These are phyloP conservation scores for Yueomyces sp. DNA, from an alignment of 1,139 yeast species.

Conservation along the genomic window DNA sequence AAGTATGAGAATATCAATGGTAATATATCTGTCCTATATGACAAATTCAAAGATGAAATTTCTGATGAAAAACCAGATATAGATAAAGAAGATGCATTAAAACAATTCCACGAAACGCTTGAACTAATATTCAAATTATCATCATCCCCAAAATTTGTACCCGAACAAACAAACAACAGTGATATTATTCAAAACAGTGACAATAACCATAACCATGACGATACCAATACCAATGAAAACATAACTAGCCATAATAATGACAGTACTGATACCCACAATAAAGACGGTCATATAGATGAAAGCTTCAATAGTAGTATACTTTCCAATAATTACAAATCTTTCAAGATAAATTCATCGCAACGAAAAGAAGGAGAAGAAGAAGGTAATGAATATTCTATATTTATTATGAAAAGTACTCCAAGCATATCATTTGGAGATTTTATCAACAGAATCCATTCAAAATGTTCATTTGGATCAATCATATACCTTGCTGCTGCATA, in stretches of 20 bases:
- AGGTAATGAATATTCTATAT: constrained; percentile 1
- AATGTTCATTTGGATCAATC: constrained; percentile 18
- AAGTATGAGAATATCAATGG: neutral
- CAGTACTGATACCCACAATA: neutral
- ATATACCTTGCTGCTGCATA: constrained; percentile 18
- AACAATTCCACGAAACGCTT: neutral
- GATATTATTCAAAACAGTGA: too few relatives aligned
- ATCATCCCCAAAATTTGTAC: too few relatives aligned
- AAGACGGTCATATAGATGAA: neutral
- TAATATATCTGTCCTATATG: neutral
- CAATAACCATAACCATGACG: too few relatives aligned
- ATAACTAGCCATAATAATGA: neutral
- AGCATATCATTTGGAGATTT: constrained; percentile 15
- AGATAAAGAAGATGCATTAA: neutral
- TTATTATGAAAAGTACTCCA: constrained; percentile 20
- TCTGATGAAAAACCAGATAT: neutral
- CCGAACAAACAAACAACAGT: too few relatives aligned
- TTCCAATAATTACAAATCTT: too few relatives aligned
- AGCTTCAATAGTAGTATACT: neutral
- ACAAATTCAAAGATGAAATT: neutral
- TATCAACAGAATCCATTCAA: constrained; percentile 18
- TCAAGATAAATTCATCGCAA: neutral
- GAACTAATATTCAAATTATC: neutral
- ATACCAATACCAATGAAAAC: neutral
- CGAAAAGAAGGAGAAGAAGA: neutral